phyloP scores from a whole-genome alignment of 2,329 filamentous ascomycete species.

The Botrytis porri region DNA sequence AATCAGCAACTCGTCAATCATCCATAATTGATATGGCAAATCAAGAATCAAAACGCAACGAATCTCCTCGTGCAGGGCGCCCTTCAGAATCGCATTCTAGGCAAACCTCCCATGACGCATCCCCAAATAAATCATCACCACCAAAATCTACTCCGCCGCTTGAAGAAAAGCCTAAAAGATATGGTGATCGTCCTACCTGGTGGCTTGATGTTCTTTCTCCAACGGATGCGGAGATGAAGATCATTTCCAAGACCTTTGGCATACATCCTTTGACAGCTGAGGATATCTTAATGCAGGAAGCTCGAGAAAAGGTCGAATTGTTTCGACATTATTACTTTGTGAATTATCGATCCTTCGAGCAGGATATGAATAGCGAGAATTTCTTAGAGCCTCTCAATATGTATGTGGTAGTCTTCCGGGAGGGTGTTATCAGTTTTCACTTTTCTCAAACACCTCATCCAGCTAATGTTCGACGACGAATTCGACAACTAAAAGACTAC shows the following conservation, averaged over 20 bases:
- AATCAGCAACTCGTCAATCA: constrained; percentile 44
- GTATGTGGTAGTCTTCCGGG: constrained; percentile 94
- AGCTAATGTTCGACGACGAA: constrained; percentile 89
- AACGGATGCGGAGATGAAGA: constrained; percentile 93
- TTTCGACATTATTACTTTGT: constrained; percentile 99
- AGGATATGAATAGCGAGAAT: constrained; percentile 83
- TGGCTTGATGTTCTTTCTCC: constrained; percentile 93
- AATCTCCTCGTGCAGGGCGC: constrained; percentile 4
- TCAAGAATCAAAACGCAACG: constrained; percentile 26
- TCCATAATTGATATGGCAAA: constrained; percentile 31
- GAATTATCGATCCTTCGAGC: constrained; percentile 97
- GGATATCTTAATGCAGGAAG: constrained; percentile 96
- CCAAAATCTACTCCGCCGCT: constrained; percentile 17
- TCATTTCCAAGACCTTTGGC: constrained; percentile 86
- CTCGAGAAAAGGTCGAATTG: constrained; percentile 94
- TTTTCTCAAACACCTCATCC: constrained; percentile 95
- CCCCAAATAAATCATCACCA: constrained; percentile 31
- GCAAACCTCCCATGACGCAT: constrained; percentile 28
- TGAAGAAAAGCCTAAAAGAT: constrained; percentile 49
- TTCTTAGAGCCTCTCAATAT: constrained; percentile 96
- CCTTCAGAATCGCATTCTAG: constrained; percentile 20
- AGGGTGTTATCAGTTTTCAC: constrained; percentile 94
- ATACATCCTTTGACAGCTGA: constrained; percentile 95
- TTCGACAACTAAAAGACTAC: constrained; percentile 92
- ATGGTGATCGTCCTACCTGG: constrained; percentile 86